Base-by-base conservation (phyloP, 2,329 filamentous ascomycete genomes). In the Ophiostoma australiae region DNA sequence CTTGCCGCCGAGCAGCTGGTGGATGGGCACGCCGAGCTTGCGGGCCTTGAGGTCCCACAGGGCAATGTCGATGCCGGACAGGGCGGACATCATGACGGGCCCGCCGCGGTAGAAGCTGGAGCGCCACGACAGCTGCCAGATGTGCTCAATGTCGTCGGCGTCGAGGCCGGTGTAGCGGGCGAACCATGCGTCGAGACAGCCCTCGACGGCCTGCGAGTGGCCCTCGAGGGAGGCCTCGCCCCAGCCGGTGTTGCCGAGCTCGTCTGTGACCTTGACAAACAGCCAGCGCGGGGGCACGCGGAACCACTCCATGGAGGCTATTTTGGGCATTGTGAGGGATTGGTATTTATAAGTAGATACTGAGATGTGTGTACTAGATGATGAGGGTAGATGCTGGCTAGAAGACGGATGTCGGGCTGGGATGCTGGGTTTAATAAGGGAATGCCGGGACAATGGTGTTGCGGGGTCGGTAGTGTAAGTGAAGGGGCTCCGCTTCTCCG, bases 41-140 rank as follows among this genome's bases (percentile, higher is more conserved):
- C 75, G 48, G n/a, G 72, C 69, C 78, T 91, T 90, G 61, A 91
- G 79, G 78, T 91, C 89, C 89, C 89, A 91, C 11, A 91, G 80
- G 0, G 89, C 89, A 77, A 91, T 91, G 77, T 91, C 89, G 73
- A 91, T 86, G 15, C 89, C 89, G 3, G 88, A 85, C n/a, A 91
- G 80, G 3, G 89, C 89, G 74, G 86, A 89, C 88, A 91, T 91
- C 77, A 91, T 87, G 55, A 91, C 89, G 0, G 89, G 87, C 0
- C 89, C 89, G 20, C 89, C 89, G 58, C 89, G 84, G 79, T 91
- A 91, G 80, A 91, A 91, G 27, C 86, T 86, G 23, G 84, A 78
- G 68, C 89, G 83, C 85, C 87, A 91, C 68, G 85, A 83, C 75
- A 83, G 83, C 77, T 90, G 89, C 89, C 89, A 91, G 71, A 91